Percentiles rank a stretch among this genome's conserved stretches.
Evolutionary conservation across 2,329 filamentous ascomycete genomes (phyloP).

Genomic region (Periconia sp.): DNA sequence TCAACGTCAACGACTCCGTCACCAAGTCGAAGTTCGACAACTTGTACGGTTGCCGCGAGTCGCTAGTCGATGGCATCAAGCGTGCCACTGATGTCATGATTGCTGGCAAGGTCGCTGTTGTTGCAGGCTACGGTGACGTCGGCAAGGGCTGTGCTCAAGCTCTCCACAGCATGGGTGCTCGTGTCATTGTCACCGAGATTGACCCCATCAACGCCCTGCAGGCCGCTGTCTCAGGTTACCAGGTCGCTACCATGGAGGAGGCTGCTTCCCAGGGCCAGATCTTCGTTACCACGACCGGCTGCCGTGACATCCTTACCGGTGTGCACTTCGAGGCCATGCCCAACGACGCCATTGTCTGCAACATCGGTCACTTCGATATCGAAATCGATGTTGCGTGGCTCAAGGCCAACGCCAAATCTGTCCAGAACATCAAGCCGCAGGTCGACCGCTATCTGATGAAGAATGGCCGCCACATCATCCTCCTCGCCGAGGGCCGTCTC

Average conservation of each 20-base stretch:
- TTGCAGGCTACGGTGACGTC: slow-evolving; percentile 98
- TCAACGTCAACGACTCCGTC: slow-evolving; percentile 99
- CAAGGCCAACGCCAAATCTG: slow-evolving; percentile 92
- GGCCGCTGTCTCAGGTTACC: slow-evolving; percentile 94
- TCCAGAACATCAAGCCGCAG: slow-evolving; percentile 99
- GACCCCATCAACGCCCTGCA: slow-evolving; percentile 99
- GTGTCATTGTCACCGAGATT: slow-evolving; percentile 94
- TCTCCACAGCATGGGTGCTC: slow-evolving; percentile 95
- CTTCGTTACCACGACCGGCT: slow-evolving; percentile 98
- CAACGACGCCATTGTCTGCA: slow-evolving; percentile 99
- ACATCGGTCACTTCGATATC: slow-evolving; percentile 99
- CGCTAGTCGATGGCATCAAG: slow-evolving; percentile 99
- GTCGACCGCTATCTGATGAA: slow-evolving; percentile 97
- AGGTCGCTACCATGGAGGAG: slow-evolving; percentile 98
- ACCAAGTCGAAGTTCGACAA: slow-evolving; percentile 99
- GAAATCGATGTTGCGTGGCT: slow-evolving; percentile 99
- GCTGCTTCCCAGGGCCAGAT: slow-evolving; percentile 89
- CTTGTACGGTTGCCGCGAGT: slow-evolving; percentile 99
- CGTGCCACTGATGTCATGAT: slow-evolving; percentile 99
- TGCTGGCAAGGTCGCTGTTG: slow-evolving; percentile 97
- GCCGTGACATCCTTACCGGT: slow-evolving; percentile 94
- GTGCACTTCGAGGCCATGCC: slow-evolving; percentile 93
- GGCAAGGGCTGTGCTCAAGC: slow-evolving; percentile 98
- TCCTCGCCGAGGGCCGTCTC: slow-evolving; percentile 96
- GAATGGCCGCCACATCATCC: slow-evolving; percentile 95